Percentiles rank a stretch among this genome's conserved stretches.
These are phyloP conservation scores for Candida labiduridarum DNA, from an alignment of 1,139 yeast species.

Conservation along the genomic window DNA sequence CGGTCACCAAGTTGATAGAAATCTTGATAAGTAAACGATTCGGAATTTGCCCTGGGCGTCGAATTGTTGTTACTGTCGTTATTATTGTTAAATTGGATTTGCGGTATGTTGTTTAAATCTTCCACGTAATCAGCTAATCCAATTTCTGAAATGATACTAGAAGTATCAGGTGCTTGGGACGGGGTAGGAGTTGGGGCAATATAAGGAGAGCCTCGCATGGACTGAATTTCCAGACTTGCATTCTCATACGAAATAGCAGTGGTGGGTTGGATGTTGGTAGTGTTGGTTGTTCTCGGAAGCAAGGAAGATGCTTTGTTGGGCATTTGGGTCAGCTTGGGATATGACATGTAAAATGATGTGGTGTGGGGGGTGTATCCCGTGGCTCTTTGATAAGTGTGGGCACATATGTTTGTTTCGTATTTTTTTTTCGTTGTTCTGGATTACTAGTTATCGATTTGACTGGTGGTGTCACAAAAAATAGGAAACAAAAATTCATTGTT, in stretches of 20 bases:
- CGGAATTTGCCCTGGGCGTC: background rate
- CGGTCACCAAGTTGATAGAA: constrained; percentile 7
- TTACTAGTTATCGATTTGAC: background rate
- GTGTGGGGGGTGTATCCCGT: background rate
- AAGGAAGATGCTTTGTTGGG: constrained; percentile 8
- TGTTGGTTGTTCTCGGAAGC: constrained; percentile 4
- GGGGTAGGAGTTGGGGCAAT: constrained; percentile 5
- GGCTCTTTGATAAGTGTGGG: background rate
- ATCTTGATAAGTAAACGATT: constrained; percentile 13
- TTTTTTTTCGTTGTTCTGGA: background rate
- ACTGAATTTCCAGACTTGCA: constrained; percentile 14
- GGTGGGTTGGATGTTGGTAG: constrained; percentile 10
- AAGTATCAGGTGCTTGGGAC: constrained; percentile 4
- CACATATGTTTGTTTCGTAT: background rate
- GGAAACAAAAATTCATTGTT: too few species aligned
- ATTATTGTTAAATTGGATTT: constrained; percentile 1
- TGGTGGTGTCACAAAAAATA: too few species aligned
- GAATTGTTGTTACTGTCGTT: background rate
- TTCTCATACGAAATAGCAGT: constrained; percentile 14
- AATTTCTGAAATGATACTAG: constrained; percentile 10
- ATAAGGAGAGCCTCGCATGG: constrained; percentile 11
- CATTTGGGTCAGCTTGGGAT: constrained; percentile 6
- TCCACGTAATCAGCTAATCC: constrained; percentile 10
- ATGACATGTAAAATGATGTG: background rate
- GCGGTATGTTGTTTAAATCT: constrained; percentile 8